Conservation (phyloP, 1,284 basidiomycete genomes). For the Sanghuangporus sanghuang region DNA sequence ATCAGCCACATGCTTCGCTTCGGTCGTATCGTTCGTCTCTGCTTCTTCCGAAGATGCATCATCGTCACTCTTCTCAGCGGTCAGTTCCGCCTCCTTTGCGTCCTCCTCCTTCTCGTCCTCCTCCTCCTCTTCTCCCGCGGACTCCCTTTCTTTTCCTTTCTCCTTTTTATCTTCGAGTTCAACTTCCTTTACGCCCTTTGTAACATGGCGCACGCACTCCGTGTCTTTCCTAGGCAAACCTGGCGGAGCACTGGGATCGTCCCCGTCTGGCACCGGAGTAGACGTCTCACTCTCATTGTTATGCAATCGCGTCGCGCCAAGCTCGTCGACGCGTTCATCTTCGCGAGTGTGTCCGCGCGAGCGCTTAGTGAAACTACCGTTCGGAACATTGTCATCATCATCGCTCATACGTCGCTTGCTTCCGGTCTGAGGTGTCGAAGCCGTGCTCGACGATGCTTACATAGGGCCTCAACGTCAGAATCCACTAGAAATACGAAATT, state of each 20-base stretch:
- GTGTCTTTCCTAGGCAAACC: slow-evolving; percentile 27
- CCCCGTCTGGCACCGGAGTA: slow-evolving; percentile 19
- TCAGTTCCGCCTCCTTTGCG: not conserved
- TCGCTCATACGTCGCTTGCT: slow-evolving; percentile 57
- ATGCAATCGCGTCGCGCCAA: slow-evolving; percentile 17
- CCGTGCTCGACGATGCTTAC: not conserved
- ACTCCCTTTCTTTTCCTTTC: not conserved
- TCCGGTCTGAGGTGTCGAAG: slow-evolving; percentile 52
- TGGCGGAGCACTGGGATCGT: slow-evolving; percentile 14
- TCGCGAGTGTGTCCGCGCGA: slow-evolving; percentile 24
- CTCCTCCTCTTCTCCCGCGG: not conserved
- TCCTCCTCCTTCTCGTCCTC: not conserved
- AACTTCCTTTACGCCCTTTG: slow-evolving; percentile 62
- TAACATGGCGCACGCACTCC: slow-evolving; percentile 62
- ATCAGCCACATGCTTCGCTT: not conserved
- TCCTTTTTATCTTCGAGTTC: slow-evolving; percentile 44
- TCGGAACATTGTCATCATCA: slow-evolving; percentile 38
- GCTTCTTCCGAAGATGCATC: not conserved
- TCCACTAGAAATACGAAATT: slow-evolving; percentile 1
- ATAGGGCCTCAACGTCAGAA: not conserved
- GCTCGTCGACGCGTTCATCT: not conserved
- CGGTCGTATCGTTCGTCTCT: not conserved
- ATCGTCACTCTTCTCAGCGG: not conserved
- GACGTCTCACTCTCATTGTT: slow-evolving; percentile 19
- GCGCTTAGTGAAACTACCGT: slow-evolving; percentile 38